phyloP scores from a whole-genome alignment of 257 asterid species.

The Scutellaria baicalensis region DNA sequence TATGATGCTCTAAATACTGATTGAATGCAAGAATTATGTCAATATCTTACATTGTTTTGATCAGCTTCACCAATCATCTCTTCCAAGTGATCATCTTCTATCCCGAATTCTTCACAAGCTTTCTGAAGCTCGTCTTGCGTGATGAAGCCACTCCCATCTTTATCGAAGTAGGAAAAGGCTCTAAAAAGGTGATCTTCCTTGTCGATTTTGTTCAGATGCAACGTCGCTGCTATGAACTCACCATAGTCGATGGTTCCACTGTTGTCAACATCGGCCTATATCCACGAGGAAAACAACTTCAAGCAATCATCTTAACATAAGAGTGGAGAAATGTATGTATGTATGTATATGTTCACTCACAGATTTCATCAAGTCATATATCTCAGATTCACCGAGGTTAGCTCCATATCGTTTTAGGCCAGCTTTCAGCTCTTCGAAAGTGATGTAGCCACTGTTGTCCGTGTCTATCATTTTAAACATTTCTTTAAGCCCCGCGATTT shows the following conservation, averaged over 20 bases:
- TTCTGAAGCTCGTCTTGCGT: slow-evolving; percentile 47
- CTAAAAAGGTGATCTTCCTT: slow-evolving; percentile 33
- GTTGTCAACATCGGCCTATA: slow-evolving; percentile 43
- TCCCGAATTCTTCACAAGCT: slow-evolving; percentile 43
- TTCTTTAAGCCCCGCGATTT: slow-evolving; percentile 44
- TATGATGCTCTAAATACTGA: no score
- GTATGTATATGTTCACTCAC: slow-evolving; percentile 28
- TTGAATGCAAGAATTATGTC: not conserved
- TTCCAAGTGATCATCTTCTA: slow-evolving; percentile 29
- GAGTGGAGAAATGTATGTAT: not conserved
- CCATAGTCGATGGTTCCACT: slow-evolving; percentile 48
- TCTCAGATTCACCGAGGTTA: slow-evolving; percentile 35
- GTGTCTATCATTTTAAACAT: slow-evolving; percentile 46
- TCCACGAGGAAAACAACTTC: no score
- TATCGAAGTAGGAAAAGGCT: slow-evolving; percentile 46
- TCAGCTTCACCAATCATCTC: slow-evolving; percentile 36
- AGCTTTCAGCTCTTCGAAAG: slow-evolving; percentile 45
- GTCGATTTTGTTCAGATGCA: slow-evolving; percentile 42
- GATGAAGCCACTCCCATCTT: slow-evolving; percentile 44
- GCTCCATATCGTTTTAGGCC: slow-evolving; percentile 42
- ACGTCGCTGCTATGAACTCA: slow-evolving; percentile 47
- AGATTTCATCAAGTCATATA: slow-evolving; percentile 33
- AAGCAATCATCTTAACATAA: not conserved
- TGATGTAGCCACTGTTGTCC: slow-evolving; percentile 41
- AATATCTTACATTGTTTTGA: slow-evolving; percentile 45